These are phyloP conservation scores for Trichoderma harzianum DNA, from an alignment of 2,329 filamentous ascomycete genomes.

Conservation along the genomic window DNA sequence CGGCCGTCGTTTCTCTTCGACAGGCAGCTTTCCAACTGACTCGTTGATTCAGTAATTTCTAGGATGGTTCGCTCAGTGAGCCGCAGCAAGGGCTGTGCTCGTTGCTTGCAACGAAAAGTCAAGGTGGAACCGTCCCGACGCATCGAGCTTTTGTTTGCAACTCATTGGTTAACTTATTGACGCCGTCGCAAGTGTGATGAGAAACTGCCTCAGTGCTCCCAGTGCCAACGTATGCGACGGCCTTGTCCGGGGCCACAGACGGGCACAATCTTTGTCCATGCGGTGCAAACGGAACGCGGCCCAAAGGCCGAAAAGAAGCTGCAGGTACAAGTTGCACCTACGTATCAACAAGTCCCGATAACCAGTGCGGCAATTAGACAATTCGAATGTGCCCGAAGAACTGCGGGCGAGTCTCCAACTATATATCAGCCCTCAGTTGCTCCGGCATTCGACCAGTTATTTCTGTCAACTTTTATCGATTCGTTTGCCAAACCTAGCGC, in stretches of 20 bases:
- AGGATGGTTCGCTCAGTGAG: slow-evolving; percentile 4
- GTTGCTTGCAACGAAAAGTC: slow-evolving; percentile 9
- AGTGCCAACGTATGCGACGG: slow-evolving; percentile 1
- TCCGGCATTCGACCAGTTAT: neutral
- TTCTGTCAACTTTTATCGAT: neutral
- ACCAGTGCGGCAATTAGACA: neutral
- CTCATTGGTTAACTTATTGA: neutral
- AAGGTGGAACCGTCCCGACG: neutral
- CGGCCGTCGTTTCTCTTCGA: neutral
- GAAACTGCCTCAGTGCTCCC: slow-evolving; percentile 8
- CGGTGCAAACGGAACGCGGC: neutral
- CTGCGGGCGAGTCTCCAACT: neutral
- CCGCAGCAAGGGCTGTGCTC: slow-evolving; percentile 9
- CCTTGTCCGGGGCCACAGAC: neutral
- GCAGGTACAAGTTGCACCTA: neutral
- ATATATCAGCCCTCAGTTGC: neutral
- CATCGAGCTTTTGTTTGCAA: neutral
- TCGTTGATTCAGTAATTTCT: neutral
- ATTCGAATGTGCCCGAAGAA: neutral
- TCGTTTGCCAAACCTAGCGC: neutral
- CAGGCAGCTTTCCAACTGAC: neutral
- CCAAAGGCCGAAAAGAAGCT: neutral
- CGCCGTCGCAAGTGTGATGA: neutral
- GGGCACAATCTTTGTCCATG: slow-evolving; percentile 1
- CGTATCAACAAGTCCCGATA: neutral